Evolutionary conservation across 805 yeast genomes (phyloP).

Genomic region (Suhomyces sp.): DNA sequence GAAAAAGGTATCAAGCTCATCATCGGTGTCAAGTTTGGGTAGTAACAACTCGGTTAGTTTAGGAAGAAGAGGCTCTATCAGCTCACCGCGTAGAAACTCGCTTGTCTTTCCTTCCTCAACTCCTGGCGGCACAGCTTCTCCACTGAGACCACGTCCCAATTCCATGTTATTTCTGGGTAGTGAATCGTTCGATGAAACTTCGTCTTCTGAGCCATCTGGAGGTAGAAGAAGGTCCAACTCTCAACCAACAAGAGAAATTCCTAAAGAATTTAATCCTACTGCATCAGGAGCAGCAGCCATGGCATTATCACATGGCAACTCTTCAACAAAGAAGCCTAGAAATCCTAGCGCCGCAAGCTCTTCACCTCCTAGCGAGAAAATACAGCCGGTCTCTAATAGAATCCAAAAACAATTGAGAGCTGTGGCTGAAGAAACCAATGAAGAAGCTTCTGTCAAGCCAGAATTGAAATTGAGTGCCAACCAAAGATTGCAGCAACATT

Average conservation of each 20-base stretch:
- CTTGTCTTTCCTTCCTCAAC: conserved; percentile 7
- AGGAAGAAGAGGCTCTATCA: conserved; percentile 17
- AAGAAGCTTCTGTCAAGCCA: background rate
- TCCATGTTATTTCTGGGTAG: conserved; percentile 27
- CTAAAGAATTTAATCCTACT: background rate
- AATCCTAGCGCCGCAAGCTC: background rate
- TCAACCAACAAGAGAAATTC: conserved; percentile 22
- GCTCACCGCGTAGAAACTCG: conserved; percentile 17
- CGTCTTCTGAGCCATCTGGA: conserved; percentile 9
- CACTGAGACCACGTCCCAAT: conserved; percentile 18
- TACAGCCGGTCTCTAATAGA: conserved; percentile 9
- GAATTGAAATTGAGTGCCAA: conserved; percentile 29
- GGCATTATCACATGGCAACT: conserved; percentile 21
- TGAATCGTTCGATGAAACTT: conserved; percentile 12
- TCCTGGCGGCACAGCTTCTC: conserved; percentile 3
- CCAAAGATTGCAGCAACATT: conserved; percentile 38
- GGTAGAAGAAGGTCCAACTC: conserved; percentile 35
- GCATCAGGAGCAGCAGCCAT: conserved; percentile 38
- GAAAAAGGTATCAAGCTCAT: conserved; percentile 23
- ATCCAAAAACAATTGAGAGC: conserved; percentile 15
- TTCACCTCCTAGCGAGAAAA: background rate
- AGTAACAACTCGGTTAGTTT: conserved; percentile 15
- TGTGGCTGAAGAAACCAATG: conserved; percentile 19
- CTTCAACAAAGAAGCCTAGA: conserved; percentile 15
- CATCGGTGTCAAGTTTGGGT: conserved; percentile 25